Evolutionary conservation across 2,329 filamentous ascomycete genomes (phyloP), one percentile per base, ranked within the genome.

Genomic region (Diaporthe ilicicola): DNA sequence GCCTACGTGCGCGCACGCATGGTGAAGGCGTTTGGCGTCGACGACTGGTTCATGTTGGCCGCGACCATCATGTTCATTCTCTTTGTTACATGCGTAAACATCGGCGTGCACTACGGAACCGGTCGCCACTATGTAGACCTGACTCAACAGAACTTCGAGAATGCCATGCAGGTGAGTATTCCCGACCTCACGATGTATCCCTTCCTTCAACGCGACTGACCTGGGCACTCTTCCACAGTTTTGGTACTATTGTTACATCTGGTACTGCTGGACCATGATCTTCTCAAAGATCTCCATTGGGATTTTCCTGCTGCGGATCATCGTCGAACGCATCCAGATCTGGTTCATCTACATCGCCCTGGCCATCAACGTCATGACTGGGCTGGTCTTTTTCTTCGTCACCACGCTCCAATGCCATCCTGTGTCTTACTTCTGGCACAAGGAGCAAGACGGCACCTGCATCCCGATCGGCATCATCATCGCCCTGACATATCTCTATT

Each of bases 401-500:
- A 80, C 79, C 15, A 73, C 82, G 37, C 79, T 84, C 56, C 82
- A 84, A 70, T 84, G 83, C 74, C 69, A 74, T 3, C 82, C 83
- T 0, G 76, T 84, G 22, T 79, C 78, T 10, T 82, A 75, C 70
- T 85, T 83, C 75, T 84, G 83, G 83, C 74, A 82, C 75, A 78
- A 78, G 66, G 59, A 74, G 15, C 75, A 77, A 19, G 54, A 71
- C 0, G 82, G 84, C 3, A 74, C 48, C 6, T 86, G 84, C 73
- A 75, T 86, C 29, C 73, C 78, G 34, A 74, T 79, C 7, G 79
- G 83, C 2, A 79, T 86, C 67, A 83, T 91, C 34, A 85, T 87
- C 67, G 83, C 79, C 27, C 81, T 89, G 39, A 86, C 84, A 7
- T 87, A 88, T 70, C 76, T 86, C 2, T 88, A 88, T 76, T 87